Conservation (phyloP, 176 grass and related monocot species). For the Calamus simplicifolius region DNA sequence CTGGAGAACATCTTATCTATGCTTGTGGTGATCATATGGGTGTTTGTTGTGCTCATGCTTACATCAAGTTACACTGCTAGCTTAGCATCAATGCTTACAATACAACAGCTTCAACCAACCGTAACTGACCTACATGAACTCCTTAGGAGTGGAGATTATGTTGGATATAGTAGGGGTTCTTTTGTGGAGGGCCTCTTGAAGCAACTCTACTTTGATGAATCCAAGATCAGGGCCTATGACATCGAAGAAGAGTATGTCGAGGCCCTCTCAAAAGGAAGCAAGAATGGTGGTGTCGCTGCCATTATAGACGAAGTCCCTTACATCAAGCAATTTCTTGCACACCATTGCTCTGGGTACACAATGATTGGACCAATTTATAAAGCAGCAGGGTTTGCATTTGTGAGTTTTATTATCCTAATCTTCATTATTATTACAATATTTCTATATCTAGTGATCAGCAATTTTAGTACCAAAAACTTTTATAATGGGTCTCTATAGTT, state of each 20-base stretch:
- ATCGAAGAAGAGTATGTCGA: conserved; percentile 5
- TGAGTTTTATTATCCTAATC: conserved; percentile 21
- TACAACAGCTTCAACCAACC: conserved; percentile 37
- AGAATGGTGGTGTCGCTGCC: conserved; percentile 42
- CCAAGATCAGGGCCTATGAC: conserved; percentile 30
- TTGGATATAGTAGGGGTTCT: conserved; percentile 29
- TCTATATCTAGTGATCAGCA: too few relatives aligned
- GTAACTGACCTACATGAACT: conserved; percentile 34
- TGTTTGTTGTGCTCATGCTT: conserved; percentile 35
- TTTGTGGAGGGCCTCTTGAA: conserved; percentile 33
- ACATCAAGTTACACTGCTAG: conserved; percentile 56
- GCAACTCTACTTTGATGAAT: conserved; percentile 28
- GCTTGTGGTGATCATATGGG: conserved; percentile 45
- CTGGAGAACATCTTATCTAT: conserved; percentile 24
- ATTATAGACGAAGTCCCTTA: conserved; percentile 44
- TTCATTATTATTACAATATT: background rate
- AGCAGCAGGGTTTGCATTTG: conserved; percentile 46
- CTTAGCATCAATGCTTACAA: conserved; percentile 43
- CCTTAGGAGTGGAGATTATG: conserved; percentile 23
- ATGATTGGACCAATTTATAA: conserved; percentile 62
- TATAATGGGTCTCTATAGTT: too few relatives aligned
- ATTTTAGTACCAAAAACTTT: too few relatives aligned
- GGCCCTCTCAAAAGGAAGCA: conserved; percentile 49
- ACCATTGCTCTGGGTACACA: conserved; percentile 29
- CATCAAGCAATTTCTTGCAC: conserved; percentile 45